These are phyloP conservation scores for Coelastrella sp. DNA, from an alignment of 139 green algal genomes.

Conservation along the genomic window DNA sequence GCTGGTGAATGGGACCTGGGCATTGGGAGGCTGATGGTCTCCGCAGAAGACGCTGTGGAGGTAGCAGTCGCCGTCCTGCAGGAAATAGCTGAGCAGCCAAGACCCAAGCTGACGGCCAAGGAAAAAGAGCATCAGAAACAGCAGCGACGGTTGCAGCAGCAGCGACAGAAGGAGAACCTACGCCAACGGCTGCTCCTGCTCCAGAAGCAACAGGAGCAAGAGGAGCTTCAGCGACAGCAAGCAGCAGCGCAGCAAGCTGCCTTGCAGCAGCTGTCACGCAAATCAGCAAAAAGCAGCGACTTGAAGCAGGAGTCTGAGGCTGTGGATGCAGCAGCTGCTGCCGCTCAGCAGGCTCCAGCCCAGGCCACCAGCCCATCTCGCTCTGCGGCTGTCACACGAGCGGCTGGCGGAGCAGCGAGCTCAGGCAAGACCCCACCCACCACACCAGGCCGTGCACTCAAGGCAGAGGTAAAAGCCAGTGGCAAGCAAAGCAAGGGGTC, in stretches of 20 bases:
- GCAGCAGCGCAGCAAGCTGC: slow-evolving; percentile 8
- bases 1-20: background rate
- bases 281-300: background rate
- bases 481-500: background rate
- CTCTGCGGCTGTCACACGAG: background rate
- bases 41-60: background rate
- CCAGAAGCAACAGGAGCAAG: slow-evolving; percentile 7
- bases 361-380: background rate
- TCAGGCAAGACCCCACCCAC: background rate
- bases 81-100: background rate
- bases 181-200: background rate
- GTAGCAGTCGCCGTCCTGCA: background rate
- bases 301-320: background rate
- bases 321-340: slow-evolving; percentile 7
- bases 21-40: background rate
- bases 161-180: background rate
- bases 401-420: background rate
- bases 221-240: slow-evolving; percentile 3
- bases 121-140: slow-evolving; percentile 14
- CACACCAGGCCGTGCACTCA: background rate
- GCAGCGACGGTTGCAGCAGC: slow-evolving; percentile 21
- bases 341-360: background rate
- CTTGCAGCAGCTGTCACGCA: background rate
- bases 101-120: background rate
- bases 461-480: background rate